Percentiles rank a stretch among this genome's conserved stretches.
These are phyloP conservation scores for Cyclocybe aegerita DNA, from an alignment of 768 basidiomycete species.

Conservation along the genomic window DNA sequence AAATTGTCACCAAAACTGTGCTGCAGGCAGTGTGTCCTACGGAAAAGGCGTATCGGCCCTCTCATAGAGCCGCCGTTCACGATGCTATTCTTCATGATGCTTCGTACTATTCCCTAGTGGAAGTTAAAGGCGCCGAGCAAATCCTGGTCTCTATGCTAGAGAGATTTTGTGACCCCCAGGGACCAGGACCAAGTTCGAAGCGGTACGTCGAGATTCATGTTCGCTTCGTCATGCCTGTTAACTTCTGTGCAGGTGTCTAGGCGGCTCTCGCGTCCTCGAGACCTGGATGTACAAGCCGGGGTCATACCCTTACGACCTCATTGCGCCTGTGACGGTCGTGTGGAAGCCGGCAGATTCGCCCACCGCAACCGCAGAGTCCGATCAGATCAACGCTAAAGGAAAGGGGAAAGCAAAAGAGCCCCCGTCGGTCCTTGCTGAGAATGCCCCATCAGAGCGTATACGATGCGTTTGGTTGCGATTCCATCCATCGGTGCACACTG, in stretches of 20 bases:
- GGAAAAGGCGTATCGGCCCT: conserved; percentile 89
- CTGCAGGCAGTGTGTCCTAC: conserved; percentile 79
- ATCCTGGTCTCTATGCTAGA: conserved; percentile 53
- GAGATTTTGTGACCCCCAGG: conserved; percentile 64
- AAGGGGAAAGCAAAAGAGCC: conserved; percentile 15
- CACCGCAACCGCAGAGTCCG: conserved; percentile 4
- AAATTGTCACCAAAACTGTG: background rate
- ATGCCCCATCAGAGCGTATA: background rate
- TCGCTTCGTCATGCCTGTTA: background rate
- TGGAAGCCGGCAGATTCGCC: conserved; percentile 53
- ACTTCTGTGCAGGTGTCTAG: conserved; percentile 47
- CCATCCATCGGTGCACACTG: conserved; percentile 73
- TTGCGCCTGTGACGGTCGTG: conserved; percentile 71
- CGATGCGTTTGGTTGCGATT: conserved; percentile 73
- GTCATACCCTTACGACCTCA: conserved; percentile 65
- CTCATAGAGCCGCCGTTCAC: conserved; percentile 84
- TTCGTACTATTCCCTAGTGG: conserved; percentile 77
- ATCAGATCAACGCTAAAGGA: conserved; percentile 6
- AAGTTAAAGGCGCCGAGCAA: conserved; percentile 64
- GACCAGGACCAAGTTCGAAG: conserved; percentile 54
- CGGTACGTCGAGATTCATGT: conserved; percentile 40
- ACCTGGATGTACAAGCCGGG: conserved; percentile 64
- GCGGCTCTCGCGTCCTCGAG: conserved; percentile 66
- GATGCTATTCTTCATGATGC: conserved; percentile 89
- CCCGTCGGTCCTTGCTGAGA: background rate